Evolutionary conservation across 1,139 yeast species (phyloP), one percentile per base, ranked within the genome.

Genomic region (Casaregolazyma suthepensis): DNA sequence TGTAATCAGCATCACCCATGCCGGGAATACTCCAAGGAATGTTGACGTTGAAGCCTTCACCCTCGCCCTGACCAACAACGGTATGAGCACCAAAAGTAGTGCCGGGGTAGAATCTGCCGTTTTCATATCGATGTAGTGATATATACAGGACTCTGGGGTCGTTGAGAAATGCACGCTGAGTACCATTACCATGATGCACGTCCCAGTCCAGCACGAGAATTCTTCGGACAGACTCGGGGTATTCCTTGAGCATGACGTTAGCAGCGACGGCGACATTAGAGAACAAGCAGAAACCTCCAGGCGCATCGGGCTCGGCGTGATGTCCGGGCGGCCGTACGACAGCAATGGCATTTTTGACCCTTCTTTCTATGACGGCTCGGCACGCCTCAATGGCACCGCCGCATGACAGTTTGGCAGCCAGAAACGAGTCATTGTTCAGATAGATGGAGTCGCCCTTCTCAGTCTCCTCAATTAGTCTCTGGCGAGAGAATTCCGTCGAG

Each of bases 321-420:
- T 94, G 99, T 1, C 99, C 99, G 0, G 99, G 99, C 1, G 99
- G 99, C 60, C 99, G 80, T 13, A 94, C 96, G 13, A 94, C 88
- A 0, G 99, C 99, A 54, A 94, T 68, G 0, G 97, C 85, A 67
- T 94, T 94, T 66, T 90, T 90, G 31, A 91, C 98, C 55, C 77
- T 75, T 1, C 96, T 96, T 67, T 91, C 98, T 10, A 93, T 86
- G 18, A 94, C 99, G 0, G 98, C 96, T 61, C 83, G 82, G 68
- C 98, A 91, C 0, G 96, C 96, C 68, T 93, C 99, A 51, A 94
- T 93, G 31, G 96, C 85, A 29, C 99, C 98, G 53, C 99, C 99
- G 68, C 98, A 93, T 15, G 96, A 86, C 43, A 94, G 76, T 67
- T 87, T 85, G 1, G 99, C 99, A 54, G 96, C 87, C 48, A 86